These are phyloP conservation scores for Paramecium sexaurelia DNA, from an alignment of 73 alveolate species.

Conservation along the genomic window DNA sequence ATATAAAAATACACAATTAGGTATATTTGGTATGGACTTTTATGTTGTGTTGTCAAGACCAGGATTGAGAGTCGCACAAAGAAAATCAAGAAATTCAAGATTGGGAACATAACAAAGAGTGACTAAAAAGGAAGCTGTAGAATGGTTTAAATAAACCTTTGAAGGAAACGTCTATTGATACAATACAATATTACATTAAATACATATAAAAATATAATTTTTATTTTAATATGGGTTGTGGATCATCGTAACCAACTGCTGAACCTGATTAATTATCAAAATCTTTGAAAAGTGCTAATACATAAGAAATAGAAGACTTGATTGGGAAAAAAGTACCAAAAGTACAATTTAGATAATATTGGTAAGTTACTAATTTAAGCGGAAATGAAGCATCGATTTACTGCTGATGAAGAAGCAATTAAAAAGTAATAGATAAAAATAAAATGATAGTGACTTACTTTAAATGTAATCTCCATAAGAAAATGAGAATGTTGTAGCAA, in stretches of 20 bases:
- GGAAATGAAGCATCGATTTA: slow-evolving; percentile 19
- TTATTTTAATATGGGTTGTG: slow-evolving; percentile 57
- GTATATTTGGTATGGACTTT: slow-evolving; percentile 86
- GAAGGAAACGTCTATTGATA: slow-evolving; percentile 74
- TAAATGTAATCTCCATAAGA: not conserved
- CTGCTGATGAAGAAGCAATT: slow-evolving; percentile 25
- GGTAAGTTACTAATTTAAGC: slow-evolving; percentile 48
- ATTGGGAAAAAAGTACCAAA: slow-evolving; percentile 48
- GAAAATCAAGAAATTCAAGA: slow-evolving; percentile 70
- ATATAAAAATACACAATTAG: not conserved
- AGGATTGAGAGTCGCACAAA: slow-evolving; percentile 76
- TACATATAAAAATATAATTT: not conserved
- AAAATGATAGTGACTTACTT: not conserved
- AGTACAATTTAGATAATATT: not conserved
- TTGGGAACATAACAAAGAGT: slow-evolving; percentile 72
- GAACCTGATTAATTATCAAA: slow-evolving; percentile 37
- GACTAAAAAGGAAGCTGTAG: slow-evolving; percentile 67
- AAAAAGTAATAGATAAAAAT: not conserved
- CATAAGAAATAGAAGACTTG: slow-evolving; percentile 53
- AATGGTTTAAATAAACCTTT: slow-evolving; percentile 70
- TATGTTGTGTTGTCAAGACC: slow-evolving; percentile 78
- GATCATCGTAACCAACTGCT: slow-evolving; percentile 28
- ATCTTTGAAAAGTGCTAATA: slow-evolving; percentile 8
- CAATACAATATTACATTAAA: slow-evolving; percentile 39
- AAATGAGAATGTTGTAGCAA: not conserved